Conservation (phyloP, 148 eudicot genomes). For the Dysphania ambrosioides region DNA sequence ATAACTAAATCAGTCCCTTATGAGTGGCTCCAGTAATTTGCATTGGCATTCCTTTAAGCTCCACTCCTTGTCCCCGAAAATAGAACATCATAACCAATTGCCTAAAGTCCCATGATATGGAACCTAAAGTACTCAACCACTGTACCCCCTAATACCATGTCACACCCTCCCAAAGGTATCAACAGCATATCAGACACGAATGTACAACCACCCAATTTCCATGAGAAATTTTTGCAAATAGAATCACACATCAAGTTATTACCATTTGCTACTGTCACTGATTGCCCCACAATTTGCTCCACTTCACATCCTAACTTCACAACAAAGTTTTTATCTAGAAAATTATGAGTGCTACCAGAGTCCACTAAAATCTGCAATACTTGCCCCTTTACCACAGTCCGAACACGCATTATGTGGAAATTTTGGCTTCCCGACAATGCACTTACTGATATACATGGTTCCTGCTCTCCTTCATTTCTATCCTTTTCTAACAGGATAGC, state of each 20-base stretch:
- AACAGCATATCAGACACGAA: background rate
- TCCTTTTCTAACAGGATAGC: background rate
- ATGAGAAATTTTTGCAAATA: background rate
- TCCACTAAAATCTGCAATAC: too few relatives aligned
- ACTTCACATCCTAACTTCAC: background rate
- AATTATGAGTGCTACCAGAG: background rate
- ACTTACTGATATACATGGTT: background rate
- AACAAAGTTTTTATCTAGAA: background rate
- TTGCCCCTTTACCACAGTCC: too few relatives aligned
- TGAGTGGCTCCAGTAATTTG: background rate
- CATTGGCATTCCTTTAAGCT: background rate
- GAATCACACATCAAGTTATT: background rate
- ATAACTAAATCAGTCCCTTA: background rate
- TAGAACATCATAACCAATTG: too few relatives aligned
- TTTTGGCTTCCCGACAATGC: background rate
- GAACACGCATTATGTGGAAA: background rate
- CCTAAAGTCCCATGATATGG: too few relatives aligned
- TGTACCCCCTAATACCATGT: too few relatives aligned
- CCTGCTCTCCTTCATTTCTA: too few relatives aligned
- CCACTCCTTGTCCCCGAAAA: background rate
- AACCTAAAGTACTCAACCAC: too few relatives aligned
- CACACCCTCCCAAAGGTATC: background rate
- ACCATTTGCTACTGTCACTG: background rate
- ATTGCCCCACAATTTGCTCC: background rate
- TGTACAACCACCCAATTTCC: background rate